These are phyloP conservation scores for Citrus glauca DNA, from an alignment of 345 rosid species.

Conservation along the genomic window DNA sequence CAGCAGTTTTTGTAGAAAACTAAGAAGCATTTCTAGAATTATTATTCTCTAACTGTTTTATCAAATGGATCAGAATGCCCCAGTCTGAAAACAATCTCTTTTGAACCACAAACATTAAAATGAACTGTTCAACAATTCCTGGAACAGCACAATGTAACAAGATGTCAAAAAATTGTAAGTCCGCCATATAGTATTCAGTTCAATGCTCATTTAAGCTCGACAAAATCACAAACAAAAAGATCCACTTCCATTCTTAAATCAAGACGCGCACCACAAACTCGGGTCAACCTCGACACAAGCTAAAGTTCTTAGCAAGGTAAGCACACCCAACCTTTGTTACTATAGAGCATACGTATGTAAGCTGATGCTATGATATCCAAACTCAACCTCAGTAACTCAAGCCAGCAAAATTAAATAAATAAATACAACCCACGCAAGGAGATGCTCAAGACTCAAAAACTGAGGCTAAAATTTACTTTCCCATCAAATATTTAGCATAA, in stretches of 20 bases:
- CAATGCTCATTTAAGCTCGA: background rate
- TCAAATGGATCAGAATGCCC: background rate
- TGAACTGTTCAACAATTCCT: background rate
- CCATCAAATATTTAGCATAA: background rate
- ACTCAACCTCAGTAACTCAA: background rate
- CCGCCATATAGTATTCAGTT: background rate
- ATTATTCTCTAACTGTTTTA: background rate
- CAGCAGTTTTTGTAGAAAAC: background rate
- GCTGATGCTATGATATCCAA: background rate
- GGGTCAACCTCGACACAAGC: background rate
- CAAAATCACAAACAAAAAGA: background rate
- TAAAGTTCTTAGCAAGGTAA: background rate
- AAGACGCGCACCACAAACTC: background rate
- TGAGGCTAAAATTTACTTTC: background rate
- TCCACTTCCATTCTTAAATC: background rate
- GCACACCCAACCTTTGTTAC: background rate
- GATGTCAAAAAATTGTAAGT: background rate
- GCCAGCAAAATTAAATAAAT: background rate
- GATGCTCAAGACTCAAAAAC: background rate
- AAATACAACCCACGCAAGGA: background rate
- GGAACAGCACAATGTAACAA: background rate
- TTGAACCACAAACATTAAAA: background rate
- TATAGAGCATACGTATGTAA: background rate
- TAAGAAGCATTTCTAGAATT: background rate
- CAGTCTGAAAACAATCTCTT: background rate